Evolutionary conservation across 1,284 basidiomycete species (phyloP), one percentile per base, ranked within the genome.

Genomic region (Cutaneotrichosporon sp.): DNA sequence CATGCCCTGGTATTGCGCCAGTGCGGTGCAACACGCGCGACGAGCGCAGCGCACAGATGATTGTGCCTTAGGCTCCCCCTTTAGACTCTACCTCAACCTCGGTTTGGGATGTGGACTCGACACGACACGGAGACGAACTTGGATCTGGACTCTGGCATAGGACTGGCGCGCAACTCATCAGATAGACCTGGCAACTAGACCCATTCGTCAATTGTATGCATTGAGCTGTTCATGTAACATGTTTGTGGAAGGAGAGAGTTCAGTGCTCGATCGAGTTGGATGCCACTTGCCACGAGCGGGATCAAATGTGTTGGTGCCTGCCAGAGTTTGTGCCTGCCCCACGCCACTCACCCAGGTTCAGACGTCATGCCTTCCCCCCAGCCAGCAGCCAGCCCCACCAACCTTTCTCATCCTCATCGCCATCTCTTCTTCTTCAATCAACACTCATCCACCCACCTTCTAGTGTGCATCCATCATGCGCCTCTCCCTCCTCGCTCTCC

Each of bases 401-500:
- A 4, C 4, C 29, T 9, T 29, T 29, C 5, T 5, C 29, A 4
- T 9, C 5, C 29, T 29, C 29, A 29, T 29, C 4, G 4, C 50
- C 38, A 42, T 45, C 29, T 33, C 27, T 25, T 33, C 22, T 46
- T 49, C 27, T 38, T n/a, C 42, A 55, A 50, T 47, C 38, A 7
- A n/a, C 59, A 43, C 36, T 57, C 54, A 29, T 43, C 45, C 20
- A 38, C 49, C 27, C 29, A 33, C 54, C n/a, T 18, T n/a, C 18
- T 24, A 22, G 24, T 29, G 18, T 18, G 16, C 38, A 42, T n/a
- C 54, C 24, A 57, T 20, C 49, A 75, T 73, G 69, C 64, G 67
- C 25, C 49, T 72, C 65, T 58, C 71, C 9, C 50, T 69, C 31
- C 59, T 70, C 54, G 46, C 69, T 9, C 67, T 73, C 52, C 57